These are phyloP conservation scores for Colletotrichum brevisporum DNA, from an alignment of 2,329 filamentous ascomycete genomes.

Conservation along the genomic window DNA sequence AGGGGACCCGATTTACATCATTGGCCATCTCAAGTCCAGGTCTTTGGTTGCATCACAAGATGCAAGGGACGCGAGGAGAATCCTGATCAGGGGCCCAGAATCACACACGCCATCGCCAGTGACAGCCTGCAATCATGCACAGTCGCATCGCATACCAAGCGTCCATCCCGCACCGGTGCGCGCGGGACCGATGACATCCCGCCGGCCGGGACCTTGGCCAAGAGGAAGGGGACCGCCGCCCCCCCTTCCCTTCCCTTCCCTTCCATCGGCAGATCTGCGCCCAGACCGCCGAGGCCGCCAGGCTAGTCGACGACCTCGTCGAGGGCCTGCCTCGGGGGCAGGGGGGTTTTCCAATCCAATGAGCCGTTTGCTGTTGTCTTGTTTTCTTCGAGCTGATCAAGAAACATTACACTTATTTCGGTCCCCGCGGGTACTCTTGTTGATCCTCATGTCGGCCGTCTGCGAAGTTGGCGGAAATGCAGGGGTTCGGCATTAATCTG, in stretches of 20 bases:
- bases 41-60: not conserved
- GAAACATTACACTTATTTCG: not conserved
- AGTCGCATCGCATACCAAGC: constrained; percentile 14
- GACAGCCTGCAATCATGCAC: not conserved
- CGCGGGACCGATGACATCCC: not conserved
- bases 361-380: not conserved
- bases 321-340: too few relatives aligned
- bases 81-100: not conserved
- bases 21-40: not conserved
- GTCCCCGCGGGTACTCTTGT: not conserved
- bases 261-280: not conserved
- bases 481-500: not conserved
- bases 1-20: not conserved
- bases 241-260: too few relatives aligned
- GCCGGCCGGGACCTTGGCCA: not conserved
- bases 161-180: constrained; percentile 12
- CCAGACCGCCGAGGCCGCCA: not conserved
- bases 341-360: too few relatives aligned
- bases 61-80: not conserved
- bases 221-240: too few relatives aligned
- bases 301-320: not conserved
- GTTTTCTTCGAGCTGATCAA: not conserved
- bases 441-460: not conserved
- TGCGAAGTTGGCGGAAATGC: not conserved
- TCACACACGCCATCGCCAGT: too few relatives aligned